Evolutionary conservation across 257 asterid genomes (phyloP).

Genomic region (Gardenia jasminoides): DNA sequence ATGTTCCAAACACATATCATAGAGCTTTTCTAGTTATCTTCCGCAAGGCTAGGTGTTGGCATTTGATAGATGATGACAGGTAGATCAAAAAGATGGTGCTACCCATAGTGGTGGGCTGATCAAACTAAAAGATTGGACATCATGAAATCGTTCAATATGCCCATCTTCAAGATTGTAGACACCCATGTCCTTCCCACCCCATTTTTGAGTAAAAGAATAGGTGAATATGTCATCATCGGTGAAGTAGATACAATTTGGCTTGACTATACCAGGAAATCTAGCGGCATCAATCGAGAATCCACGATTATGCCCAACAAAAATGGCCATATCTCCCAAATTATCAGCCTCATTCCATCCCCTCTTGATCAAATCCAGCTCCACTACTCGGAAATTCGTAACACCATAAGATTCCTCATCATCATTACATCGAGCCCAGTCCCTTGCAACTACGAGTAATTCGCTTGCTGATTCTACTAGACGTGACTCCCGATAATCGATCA

Average conservation of each 20-base stretch:
- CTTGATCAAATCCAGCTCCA: not conserved
- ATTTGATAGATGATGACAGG: no score
- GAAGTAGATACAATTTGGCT: not conserved
- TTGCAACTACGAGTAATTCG: not conserved
- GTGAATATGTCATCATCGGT: not conserved
- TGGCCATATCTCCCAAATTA: not conserved
- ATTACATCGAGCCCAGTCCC: no score
- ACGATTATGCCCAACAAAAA: not conserved
- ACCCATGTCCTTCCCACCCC: conserved; percentile 3
- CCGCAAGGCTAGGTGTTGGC: no score
- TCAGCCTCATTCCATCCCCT: not conserved
- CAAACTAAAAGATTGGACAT: not conserved
- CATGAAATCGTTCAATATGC: not conserved
- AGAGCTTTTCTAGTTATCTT: no score
- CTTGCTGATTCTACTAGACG: conserved; percentile 1
- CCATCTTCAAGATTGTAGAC: conserved; percentile 4
- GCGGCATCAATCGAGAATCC: not conserved
- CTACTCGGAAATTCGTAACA: not conserved
- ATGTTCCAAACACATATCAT: no score
- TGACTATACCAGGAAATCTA: not conserved
- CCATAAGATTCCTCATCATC: no score
- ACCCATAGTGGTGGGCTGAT: not conserved
- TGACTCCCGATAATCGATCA: no score
- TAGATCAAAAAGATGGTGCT: not conserved
- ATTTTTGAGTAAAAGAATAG: not conserved